These are phyloP conservation scores for Exophiala viscosa DNA, from an alignment of 2,329 filamentous ascomycete genomes.

Conservation along the genomic window DNA sequence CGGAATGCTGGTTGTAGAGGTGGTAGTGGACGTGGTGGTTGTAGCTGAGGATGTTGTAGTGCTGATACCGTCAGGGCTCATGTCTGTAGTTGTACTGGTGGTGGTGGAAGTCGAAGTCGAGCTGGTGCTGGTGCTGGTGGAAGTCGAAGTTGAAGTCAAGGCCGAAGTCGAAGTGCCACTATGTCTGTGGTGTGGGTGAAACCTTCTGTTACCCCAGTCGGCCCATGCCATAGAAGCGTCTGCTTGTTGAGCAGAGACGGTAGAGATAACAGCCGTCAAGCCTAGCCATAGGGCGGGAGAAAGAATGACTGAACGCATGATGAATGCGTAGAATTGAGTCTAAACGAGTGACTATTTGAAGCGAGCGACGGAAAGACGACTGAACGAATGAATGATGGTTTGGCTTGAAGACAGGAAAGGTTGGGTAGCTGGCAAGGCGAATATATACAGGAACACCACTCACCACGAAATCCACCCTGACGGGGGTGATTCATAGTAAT, in stretches of 20 bases:
- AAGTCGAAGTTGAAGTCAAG: background rate
- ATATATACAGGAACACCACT: slow-evolving; percentile 12
- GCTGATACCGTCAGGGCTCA: background rate
- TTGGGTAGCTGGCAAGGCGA: background rate
- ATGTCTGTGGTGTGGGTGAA: background rate
- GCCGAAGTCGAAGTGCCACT: background rate
- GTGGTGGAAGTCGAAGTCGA: background rate
- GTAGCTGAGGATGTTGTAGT: background rate
- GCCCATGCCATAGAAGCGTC: slow-evolving; percentile 5
- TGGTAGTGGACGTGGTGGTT: slow-evolving; percentile 1
- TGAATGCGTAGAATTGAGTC: slow-evolving; percentile 4
- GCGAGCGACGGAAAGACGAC: slow-evolving; percentile 3
- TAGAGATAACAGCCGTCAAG: slow-evolving; percentile 12
- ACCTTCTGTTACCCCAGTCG: slow-evolving; percentile 12
- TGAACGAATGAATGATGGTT: slow-evolving; percentile 10
- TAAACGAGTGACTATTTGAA: slow-evolving; percentile 18
- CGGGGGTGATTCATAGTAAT: slow-evolving; percentile 18
- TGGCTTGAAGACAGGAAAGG: slow-evolving; percentile 4
- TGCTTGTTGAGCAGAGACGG: slow-evolving; percentile 5
- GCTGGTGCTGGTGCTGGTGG: slow-evolving; percentile 1
- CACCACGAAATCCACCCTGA: background rate
- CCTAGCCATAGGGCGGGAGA: slow-evolving; percentile 18
- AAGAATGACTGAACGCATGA: slow-evolving; percentile 22
- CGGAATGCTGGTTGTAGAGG: background rate
- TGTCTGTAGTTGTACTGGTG: background rate